These are phyloP conservation scores for Cytospora piceicola DNA, from an alignment of 2,329 filamentous ascomycete species.

Conservation along the genomic window DNA sequence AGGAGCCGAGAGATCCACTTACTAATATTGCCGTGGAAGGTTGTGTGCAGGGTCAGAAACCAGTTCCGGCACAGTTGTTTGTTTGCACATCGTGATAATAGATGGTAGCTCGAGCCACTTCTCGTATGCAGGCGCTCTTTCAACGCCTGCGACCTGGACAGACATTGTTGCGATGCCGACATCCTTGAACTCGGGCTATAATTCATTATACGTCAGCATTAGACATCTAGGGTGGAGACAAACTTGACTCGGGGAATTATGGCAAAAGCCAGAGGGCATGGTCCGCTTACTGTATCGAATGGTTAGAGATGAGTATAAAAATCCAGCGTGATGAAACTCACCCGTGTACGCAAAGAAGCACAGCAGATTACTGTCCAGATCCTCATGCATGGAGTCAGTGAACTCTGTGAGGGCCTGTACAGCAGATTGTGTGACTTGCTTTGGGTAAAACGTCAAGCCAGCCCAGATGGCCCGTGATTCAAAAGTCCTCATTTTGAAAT, in stretches of 20 bases:
- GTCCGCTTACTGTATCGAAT: not conserved
- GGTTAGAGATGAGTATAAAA: no score
- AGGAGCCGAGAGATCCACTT: not conserved
- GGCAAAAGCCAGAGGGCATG: no score
- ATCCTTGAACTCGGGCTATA: constrained; percentile 12
- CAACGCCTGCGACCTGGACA: constrained; percentile 5
- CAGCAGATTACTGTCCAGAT: constrained; percentile 10
- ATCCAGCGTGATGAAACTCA: not conserved
- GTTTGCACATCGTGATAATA: not conserved
- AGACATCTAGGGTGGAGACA: no score
- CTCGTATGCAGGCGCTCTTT: constrained; percentile 5
- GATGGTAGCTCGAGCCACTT: constrained; percentile 3
- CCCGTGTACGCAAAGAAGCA: constrained; percentile 1
- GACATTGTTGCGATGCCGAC: not conserved
- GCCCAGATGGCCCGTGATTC: constrained; percentile 33
- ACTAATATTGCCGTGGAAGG: not conserved
- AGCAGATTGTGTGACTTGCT: constrained; percentile 23
- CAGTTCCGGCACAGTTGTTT: not conserved
- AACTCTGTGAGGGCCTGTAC: constrained; percentile 23
- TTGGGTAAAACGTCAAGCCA: constrained; percentile 32
- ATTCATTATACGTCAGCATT: no score
- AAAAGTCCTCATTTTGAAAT: constrained; percentile 32
- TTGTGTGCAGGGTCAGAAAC: not conserved
- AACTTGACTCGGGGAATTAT: no score
- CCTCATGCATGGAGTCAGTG: constrained; percentile 1